Base-by-base conservation (phyloP, 768 basidiomycete genomes). In the Phaffia australis region DNA sequence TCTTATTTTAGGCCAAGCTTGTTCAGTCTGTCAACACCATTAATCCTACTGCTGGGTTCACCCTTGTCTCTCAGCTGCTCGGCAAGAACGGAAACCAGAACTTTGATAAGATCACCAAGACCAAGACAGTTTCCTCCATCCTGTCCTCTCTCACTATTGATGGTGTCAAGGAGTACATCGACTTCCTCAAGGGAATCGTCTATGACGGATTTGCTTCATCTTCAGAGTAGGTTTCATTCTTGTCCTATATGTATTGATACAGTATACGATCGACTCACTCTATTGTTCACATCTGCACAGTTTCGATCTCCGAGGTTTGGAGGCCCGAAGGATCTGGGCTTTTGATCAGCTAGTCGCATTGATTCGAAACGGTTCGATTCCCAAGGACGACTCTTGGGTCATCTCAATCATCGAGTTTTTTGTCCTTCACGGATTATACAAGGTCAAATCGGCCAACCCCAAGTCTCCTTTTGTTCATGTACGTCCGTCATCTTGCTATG, bases 71-170 rank as follows among this genome's bases (percentile, higher is more conserved):
- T 46, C 86, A 89, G 73, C 78, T 98, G 29, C 88, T 89, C 1
- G 89, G 88, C 23, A 81, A 83, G 58, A 70, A 94, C 74, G 91
- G 91, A 14, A 85, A 82, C 71, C 83, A 85, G 65, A 87, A 90
- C 75, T 99, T 98, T 72, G 94, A 99, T 77, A 86, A 83, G 75
- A 76, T 94, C 65, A 94, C 93, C 15, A 87, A 84, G 75, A 93
- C 93, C 11, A 95, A 92, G 77, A 94, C 89, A 0, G 82, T 97
- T 47, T 91, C 94, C 77, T 82, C 83, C 0, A 85, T 97, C 64
- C 78, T 97, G 64, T 80, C 83, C 3, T 83, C 82, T 47, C 84
- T 92, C 81, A 83, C 86, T 70, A 76, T 78, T 0, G 79, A 83
- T 1, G 91, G 89, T 11, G 87, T 95, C 69, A 81, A 82, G 70